These are phyloP conservation scores for Phytopythium delawarense DNA, from an alignment of 352 stramenopile genomes.

Conservation along the genomic window DNA sequence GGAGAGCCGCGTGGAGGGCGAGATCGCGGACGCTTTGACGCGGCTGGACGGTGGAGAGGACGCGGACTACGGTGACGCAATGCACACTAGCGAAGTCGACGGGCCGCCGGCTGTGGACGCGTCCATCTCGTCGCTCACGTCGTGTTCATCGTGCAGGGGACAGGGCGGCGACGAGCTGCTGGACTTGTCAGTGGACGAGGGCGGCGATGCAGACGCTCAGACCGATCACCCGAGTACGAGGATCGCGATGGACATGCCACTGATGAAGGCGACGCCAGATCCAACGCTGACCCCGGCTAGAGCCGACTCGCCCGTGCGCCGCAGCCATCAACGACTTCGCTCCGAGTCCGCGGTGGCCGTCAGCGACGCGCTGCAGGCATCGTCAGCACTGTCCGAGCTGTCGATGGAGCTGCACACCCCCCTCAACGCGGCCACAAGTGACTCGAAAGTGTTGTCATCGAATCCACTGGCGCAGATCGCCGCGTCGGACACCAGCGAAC, in stretches of 20 bases:
- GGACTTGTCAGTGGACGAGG: conserved; percentile 28
- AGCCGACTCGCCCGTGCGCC: conserved; percentile 1
- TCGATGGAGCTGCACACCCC: conserved; percentile 1
- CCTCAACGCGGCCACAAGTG: not conserved
- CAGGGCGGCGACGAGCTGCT: conserved; percentile 23
- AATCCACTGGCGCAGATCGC: conserved; percentile 8
- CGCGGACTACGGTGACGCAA: not conserved
- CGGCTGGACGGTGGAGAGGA: not conserved
- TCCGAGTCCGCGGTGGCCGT: not conserved
- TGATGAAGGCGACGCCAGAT: not conserved
- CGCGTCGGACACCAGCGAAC: not conserved
- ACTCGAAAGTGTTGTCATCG: not conserved
- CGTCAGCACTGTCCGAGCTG: not conserved
- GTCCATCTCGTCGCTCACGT: not conserved
- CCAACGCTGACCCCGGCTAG: not conserved
- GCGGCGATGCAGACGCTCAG: not conserved
- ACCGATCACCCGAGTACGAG: not conserved
- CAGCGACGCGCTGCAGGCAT: not conserved
- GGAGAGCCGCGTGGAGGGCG: conserved; percentile 7
- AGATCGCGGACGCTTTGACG: conserved; percentile 3
- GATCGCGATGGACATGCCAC: not conserved
- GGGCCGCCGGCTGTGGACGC: not conserved
- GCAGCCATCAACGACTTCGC: not conserved
- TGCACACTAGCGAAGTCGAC: not conserved
- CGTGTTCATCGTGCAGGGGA: not conserved